Base-by-base conservation (phyloP, 768 basidiomycete genomes). In the Nidula microcarpa region DNA sequence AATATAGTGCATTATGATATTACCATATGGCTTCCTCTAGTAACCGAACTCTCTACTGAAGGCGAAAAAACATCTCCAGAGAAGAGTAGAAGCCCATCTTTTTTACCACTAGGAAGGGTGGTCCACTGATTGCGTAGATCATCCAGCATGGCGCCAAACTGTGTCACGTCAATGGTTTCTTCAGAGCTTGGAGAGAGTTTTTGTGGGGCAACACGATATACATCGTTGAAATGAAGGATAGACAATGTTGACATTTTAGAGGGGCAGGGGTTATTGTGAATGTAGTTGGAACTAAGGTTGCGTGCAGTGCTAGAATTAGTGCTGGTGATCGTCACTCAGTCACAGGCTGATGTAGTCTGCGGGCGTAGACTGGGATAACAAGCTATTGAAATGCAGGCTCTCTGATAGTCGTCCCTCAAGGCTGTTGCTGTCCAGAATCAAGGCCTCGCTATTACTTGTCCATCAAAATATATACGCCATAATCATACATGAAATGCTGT, bases 51-150 rank as follows among this genome's bases (percentile, higher is more conserved):
- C 69, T 95, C 94, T 1, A 91, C 78, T 1, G 88, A 91, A 0
- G 93, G 94, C 18, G 88, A 86, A 66, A 95, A 95, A 9, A 92
- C 74, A 66, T 96, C 94, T 6, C 94, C 94, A 35, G 91, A 94
- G 68, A 95, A 97, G 4, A 97, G 69, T 0, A 87, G 75, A 6
- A 97, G 72, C 0, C 93, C 93, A 60, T 92, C 87, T 57, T 74
- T 75, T 47, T 73, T 69, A 5, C 80, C 79, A 56, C 83, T 79
- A 5, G 67, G 52, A 37, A 65, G 59, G 35, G 71, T 59, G 4
- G 68, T 57, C 89, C 89, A 92, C 37, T 67, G 65, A 49, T 73
- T 68, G 49, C 90, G 78, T 32, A 91, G 70, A 54, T 79, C 74
- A 51, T 88, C 75, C 23, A 94, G 68, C 35, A 89, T 73, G 8